These are phyloP conservation scores for Rubus idaeus DNA, from an alignment of 306 rosid species.

Conservation along the genomic window DNA sequence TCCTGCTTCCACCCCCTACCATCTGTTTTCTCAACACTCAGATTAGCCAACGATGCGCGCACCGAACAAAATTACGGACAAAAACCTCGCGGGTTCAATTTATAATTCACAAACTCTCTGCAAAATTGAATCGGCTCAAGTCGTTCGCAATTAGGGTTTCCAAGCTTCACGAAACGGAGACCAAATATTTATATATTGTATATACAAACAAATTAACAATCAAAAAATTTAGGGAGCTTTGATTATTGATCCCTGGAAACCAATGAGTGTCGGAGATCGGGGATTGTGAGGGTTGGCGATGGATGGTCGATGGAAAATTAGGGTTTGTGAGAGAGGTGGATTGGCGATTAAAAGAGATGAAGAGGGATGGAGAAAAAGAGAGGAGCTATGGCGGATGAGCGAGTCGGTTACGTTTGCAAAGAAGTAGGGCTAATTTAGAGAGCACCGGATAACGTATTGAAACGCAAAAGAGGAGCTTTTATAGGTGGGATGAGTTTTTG, in stretches of 20 bases:
- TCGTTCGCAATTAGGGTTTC: conserved; percentile 20
- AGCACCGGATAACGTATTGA: conserved; percentile 33
- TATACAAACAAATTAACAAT: not conserved
- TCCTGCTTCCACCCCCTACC: conserved; percentile 90
- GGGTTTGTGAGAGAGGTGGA: not conserved
- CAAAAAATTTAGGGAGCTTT: not conserved
- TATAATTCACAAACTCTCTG: not conserved
- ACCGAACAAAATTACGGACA: not conserved
- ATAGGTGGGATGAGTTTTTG: conserved; percentile 3
- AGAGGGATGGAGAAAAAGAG: not conserved
- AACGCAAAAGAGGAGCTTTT: conserved; percentile 23
- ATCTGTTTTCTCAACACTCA: conserved; percentile 29
- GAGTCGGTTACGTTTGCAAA: conserved; percentile 22
- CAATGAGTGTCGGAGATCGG: not conserved
- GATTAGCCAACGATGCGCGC: not conserved
- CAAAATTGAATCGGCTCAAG: not conserved
- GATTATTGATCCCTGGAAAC: conserved; percentile 1
- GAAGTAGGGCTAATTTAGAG: conserved; percentile 43
- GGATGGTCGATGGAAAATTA: conserved; percentile 4
- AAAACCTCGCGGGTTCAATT: not conserved
- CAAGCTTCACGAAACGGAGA: not conserved
- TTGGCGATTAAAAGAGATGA: not conserved
- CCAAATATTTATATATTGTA: not conserved
- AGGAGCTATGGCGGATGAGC: not conserved
- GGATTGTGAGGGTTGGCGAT: not conserved